Base-by-base conservation (phyloP, 2,329 filamentous ascomycete species). In the Apiospora aurea region DNA sequence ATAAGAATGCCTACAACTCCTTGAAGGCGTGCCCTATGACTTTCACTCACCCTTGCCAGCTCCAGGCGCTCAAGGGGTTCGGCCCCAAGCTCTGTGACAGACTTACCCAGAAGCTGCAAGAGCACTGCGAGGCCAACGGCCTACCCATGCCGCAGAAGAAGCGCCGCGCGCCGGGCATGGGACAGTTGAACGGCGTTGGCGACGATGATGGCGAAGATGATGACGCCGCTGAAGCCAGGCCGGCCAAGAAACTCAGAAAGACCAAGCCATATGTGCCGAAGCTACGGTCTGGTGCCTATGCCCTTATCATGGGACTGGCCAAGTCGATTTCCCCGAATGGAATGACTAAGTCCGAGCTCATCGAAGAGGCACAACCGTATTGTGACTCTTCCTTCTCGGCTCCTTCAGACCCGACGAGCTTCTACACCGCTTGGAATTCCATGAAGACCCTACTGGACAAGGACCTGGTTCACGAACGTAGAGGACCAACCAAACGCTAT, bases 361-460 rank as follows among this genome's bases (percentile, higher is more conserved):
- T 95, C 66, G 89, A 91, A 72, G 83, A 87, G 16, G 92, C 93
- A 0, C 92, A 96, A 77, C 89, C 88, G 8, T 86, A 93, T 79
- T 94, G 91, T 76, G 92, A 95, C 78, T 83, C 91, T 1, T 95
- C 93, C 0, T 95, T 94, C 76, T 92, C 88, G 0, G 89, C 88
- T 0, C 91, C 92, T 0, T 85, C 84, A 53, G 91, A 94, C 70
- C 85, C 92, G 0, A 91, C 87, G 14, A 92, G 91, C 71, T 93
- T 89, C 76, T 93, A 94, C 76, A 96, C 93, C 0, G 94, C 94
- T 0, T 96, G 93, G 93, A 92, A 89, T 77, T 94, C 93, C 1
- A 95, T 96, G 87, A 94, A 93, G 78, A 94, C 92, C 0, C 82
- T 96, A 44, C 76, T 91, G 6, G 86, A 90, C 70, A 94, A 95